Conservation (phyloP, 768 basidiomycete genomes). For the Leccinellum rugosiceps region DNA sequence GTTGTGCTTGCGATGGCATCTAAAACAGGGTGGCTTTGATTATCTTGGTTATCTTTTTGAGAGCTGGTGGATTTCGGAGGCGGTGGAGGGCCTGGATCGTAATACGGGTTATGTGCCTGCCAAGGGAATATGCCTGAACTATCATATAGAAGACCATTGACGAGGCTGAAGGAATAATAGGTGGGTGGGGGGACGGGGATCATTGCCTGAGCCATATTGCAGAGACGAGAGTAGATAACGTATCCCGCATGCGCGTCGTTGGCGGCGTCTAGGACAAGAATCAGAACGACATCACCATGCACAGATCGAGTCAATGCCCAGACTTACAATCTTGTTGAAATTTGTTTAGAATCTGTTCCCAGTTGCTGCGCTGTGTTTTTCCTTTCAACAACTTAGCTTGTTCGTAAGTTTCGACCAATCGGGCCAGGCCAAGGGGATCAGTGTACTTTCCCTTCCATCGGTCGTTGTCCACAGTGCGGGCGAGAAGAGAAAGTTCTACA, state of each 20-base stretch:
- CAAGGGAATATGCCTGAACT: conserved; percentile 38
- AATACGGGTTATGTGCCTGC: conserved; percentile 59
- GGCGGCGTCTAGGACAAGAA: conserved; percentile 51
- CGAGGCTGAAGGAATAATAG: conserved; percentile 58
- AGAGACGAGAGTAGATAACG: conserved; percentile 46
- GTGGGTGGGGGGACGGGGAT: conserved; percentile 30
- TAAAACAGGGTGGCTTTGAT: neutral
- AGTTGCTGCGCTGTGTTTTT: conserved; percentile 61
- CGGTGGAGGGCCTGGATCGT: conserved; percentile 70
- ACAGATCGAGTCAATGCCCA: neutral
- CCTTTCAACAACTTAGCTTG: conserved; percentile 54
- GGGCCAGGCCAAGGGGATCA: conserved; percentile 57
- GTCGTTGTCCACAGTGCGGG: conserved; percentile 64
- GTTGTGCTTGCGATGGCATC: neutral
- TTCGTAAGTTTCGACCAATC: conserved; percentile 62
- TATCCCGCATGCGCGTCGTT: conserved; percentile 72
- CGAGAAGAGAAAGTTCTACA: conserved; percentile 69
- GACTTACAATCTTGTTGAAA: conserved; percentile 60
- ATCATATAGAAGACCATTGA: conserved; percentile 46
- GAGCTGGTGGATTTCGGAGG: conserved; percentile 38
- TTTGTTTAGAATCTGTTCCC: conserved; percentile 50
- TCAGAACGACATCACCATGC: conserved; percentile 5
- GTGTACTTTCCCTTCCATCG: conserved; percentile 72
- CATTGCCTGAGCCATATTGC: conserved; percentile 38
- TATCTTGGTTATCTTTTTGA: conserved; percentile 7